Base-by-base conservation (phyloP, 208 protist genomes). In the Trypanosoma mega region DNA sequence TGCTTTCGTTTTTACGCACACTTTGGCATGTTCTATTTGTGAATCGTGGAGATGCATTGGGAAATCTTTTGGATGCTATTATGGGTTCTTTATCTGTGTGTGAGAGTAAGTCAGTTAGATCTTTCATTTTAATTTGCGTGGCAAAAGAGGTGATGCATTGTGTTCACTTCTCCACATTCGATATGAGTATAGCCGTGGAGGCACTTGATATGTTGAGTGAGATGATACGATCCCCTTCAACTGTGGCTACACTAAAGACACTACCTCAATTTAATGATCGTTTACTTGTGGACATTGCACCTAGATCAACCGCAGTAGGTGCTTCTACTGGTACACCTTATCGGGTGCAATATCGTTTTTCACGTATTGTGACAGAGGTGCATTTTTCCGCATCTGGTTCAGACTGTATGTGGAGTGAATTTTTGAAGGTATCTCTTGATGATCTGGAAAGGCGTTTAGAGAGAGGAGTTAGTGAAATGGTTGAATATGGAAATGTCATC, bases 131-230 rank as follows among this genome's bases (percentile, higher is more conserved):
- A 20, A 41, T 47, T 29, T 24, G 63, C 16, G 27, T 71, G 11
- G 56, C 63, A 21, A 41, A 71, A 53, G 64, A 64, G 29, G 50
- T 71, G 1, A 64, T 63, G 49, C 23, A 57, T 26, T 63, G 64
- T 37, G 56, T 63, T 41, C 36, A 2, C 18, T 59, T 3, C 43
- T 63, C 47, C 33, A n/a, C 12, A 20, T 36, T 24, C 27, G 49
- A 59, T 45, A 12, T 39, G 12, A 12, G 12, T 16, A 53, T 31
- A n/a, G 56, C 27, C 16, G 26, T 71, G 44, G 64, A 50, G 26
- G 64, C 64, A 20, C 48, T 71, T 27, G 9, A 51, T 46, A 50
- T 71, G n/a, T 48, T 71, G 5, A 59, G 29, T 63, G 55, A 59
- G 37, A 63, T 71, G 64, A 47, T 33, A 33, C 49, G 50, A 24